These are phyloP conservation scores for Cutaneotrichosporon spelunceum DNA, from an alignment of 1,284 basidiomycete species.

Conservation along the genomic window DNA sequence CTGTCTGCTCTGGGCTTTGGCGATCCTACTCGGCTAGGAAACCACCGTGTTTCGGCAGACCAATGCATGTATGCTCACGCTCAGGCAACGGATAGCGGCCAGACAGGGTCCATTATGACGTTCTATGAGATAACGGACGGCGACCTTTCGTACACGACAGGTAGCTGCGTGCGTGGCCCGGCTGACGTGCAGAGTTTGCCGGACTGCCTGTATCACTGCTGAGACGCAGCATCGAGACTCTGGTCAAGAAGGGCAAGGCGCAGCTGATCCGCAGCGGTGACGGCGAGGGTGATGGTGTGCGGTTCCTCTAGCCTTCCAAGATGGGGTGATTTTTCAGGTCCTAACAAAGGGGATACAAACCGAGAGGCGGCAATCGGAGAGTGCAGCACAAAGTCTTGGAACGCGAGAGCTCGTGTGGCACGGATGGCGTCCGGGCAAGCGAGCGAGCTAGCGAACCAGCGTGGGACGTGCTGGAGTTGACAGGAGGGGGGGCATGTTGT, in stretches of 20 bases:
- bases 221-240: slow-evolving; percentile 52
- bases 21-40: background rate
- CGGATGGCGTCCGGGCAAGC: too few relatives aligned
- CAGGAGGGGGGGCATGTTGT: too few relatives aligned
- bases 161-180: slow-evolving; percentile 19
- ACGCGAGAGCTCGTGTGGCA: too few relatives aligned
- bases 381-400: too few relatives aligned
- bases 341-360: too few relatives aligned
- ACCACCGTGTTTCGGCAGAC: background rate
- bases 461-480: too few relatives aligned
- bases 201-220: slow-evolving; percentile 51
- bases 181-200: slow-evolving; percentile 51
- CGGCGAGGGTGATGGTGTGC: slow-evolving; percentile 54
- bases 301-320: slow-evolving; percentile 48
- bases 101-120: slow-evolving; percentile 56
- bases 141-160: slow-evolving; percentile 51
- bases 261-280: slow-evolving; percentile 54
- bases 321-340: too few relatives aligned
- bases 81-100: slow-evolving; percentile 55
- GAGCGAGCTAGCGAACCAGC: too few relatives aligned
- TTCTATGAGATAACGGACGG: slow-evolving; percentile 57
- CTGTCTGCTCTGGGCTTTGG: too few relatives aligned
- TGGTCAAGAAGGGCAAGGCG: slow-evolving; percentile 55
- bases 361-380: too few relatives aligned
- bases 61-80: slow-evolving; percentile 1